phyloP scores from a whole-genome alignment of 176 grass and related monocot genomes.

The Lolium perenne region DNA sequence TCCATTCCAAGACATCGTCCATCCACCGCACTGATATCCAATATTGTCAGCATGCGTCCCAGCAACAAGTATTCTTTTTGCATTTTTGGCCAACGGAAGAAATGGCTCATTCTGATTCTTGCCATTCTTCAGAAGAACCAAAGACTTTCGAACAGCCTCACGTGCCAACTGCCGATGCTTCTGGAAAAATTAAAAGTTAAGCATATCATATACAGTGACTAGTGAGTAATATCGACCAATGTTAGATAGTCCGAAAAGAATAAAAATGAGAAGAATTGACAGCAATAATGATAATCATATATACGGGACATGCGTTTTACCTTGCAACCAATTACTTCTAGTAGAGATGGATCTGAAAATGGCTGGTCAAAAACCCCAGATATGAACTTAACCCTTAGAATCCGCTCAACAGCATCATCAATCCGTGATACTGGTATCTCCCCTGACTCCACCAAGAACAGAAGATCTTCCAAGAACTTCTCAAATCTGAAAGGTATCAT shows the following conservation, averaged over 20 bases:
- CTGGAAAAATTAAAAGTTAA: constrained; percentile 18
- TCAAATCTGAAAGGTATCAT: no score
- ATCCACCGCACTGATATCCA: constrained; percentile 85
- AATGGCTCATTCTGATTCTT: constrained; percentile 63
- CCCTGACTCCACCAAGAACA: background rate
- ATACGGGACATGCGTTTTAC: no score
- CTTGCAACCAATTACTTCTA: no score
- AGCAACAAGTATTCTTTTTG: constrained; percentile 69
- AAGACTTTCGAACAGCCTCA: constrained; percentile 82
- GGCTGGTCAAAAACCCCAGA: constrained; percentile 59
- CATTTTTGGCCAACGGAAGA: constrained; percentile 81
- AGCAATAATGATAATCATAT: no score
- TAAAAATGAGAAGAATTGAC: no score
- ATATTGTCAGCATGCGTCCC: constrained; percentile 34
- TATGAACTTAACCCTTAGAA: constrained; percentile 41
- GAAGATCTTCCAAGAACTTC: no score
- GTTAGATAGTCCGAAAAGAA: no score
- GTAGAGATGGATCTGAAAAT: no score
- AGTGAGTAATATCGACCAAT: no score
- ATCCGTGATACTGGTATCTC: constrained; percentile 67
- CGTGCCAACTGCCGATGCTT: constrained; percentile 75
- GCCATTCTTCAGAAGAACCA: constrained; percentile 90
- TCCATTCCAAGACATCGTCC: constrained; percentile 61
- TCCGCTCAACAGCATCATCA: constrained; percentile 80
- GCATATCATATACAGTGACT: no score